Evolutionary conservation across 1,284 basidiomycete species (phyloP), one percentile per base, ranked within the genome.

Genomic region (Earliella scabrosa): DNA sequence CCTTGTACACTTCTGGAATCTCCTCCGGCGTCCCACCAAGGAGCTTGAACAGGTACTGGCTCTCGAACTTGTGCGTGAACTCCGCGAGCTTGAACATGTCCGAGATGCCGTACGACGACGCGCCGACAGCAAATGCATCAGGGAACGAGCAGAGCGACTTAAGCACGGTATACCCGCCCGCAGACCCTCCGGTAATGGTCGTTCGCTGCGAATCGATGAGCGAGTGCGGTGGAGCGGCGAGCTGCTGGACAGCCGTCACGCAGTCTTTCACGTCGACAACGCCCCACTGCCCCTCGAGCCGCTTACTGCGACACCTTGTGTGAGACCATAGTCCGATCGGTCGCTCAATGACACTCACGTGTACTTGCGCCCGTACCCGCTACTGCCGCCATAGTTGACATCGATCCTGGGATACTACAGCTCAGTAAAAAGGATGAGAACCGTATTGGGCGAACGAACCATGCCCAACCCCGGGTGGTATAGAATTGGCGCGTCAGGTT

Each of bases 311-410:
- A 56, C 67, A 20, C 8, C 23, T 9, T 11, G 9, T 54, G 7
- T 34, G 45, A 16, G 55, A 11, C 1, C n/a, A n/a, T n/a, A n/a
- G n/a, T n/a, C n/a, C n/a, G n/a, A n/a, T n/a, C n/a, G n/a, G n/a
- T n/a, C n/a, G n/a, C n/a, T n/a, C n/a, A n/a, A n/a, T 31, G 18
- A 44, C 18, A 52, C 75, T 54, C 64, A 77, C 81, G 73, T 75
- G 59, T 85, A 89, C 44, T 73, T 70, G 3, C 85, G 77, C 0
- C 87, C 88, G 61, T 85, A 87, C 0, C 86, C 86, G 5, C 82
- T 83, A 6, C 83, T 87, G 1, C 89, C 89, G 6, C 87, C 79
- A 62, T 88, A 90, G 65, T 90, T 86, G 16, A 91, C 85, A 54
- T 83, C 81, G 20, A 88, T 70, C 79, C 86, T 87, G 54, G 53